phyloP scores from a whole-genome alignment of 805 yeast genomes.

The Kodamaea kaohsiungensis region DNA sequence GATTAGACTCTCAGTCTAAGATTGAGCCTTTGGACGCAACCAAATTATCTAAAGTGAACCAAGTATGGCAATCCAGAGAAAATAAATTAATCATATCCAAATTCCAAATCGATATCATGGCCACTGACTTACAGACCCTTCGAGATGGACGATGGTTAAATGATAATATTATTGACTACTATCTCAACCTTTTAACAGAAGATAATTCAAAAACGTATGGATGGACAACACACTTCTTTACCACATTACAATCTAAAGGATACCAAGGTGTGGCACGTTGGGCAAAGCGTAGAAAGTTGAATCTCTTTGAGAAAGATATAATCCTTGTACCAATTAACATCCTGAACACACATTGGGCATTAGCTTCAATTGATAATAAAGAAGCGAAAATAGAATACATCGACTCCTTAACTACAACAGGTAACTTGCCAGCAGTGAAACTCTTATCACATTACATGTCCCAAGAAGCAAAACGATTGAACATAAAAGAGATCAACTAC shows the following conservation, averaged over 20 bases:
- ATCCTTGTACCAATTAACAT: slow-evolving; percentile 86
- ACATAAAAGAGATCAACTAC: slow-evolving; percentile 20
- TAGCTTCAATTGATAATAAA: slow-evolving; percentile 72
- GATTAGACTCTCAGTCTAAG: slow-evolving; percentile 6
- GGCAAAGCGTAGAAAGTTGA: slow-evolving; percentile 75
- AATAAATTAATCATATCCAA: slow-evolving; percentile 30
- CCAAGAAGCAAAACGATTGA: slow-evolving; percentile 62
- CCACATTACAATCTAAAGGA: slow-evolving; percentile 70
- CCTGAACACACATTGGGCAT: slow-evolving; percentile 87
- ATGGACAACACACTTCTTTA: slow-evolving; percentile 87
- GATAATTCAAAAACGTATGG: slow-evolving; percentile 51
- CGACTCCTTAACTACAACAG: slow-evolving; percentile 67
- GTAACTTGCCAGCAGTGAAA: slow-evolving; percentile 44
- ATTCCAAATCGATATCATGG: slow-evolving; percentile 58
- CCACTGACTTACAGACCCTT: slow-evolving; percentile 71
- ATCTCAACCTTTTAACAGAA: slow-evolving; percentile 55
- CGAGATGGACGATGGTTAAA: slow-evolving; percentile 80
- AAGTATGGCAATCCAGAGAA: slow-evolving; percentile 28
- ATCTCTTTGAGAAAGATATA: slow-evolving; percentile 61
- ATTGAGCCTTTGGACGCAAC: slow-evolving; percentile 24
- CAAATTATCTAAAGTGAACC: slow-evolving; percentile 35
- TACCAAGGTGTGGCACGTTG: slow-evolving; percentile 80
- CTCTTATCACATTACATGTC: slow-evolving; percentile 61
- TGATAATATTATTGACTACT: slow-evolving; percentile 87
- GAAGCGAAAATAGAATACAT: slow-evolving; percentile 62